Percentiles rank a stretch among this genome's conserved stretches.
Evolutionary conservation across 2,329 filamentous ascomycete species (phyloP).

Genomic region (Byssothecium circinans): DNA sequence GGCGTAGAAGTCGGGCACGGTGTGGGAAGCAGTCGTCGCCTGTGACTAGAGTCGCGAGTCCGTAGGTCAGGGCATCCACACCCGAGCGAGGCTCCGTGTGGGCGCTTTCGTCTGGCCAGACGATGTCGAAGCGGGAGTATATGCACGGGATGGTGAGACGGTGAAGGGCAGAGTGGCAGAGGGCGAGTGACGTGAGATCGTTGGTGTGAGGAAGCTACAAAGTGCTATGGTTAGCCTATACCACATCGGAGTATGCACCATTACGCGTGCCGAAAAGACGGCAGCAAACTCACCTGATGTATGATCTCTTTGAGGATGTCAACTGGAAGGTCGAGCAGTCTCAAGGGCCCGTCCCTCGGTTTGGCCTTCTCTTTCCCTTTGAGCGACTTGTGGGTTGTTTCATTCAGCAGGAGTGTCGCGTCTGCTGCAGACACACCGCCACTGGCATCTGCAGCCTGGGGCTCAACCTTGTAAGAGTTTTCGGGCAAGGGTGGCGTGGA

Average conservation of each 20-base stretch:
- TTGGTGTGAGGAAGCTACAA: conserved; percentile 75
- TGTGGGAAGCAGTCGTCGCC: conserved; percentile 65
- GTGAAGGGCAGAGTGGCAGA: conserved; percentile 78
- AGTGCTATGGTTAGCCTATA: conserved; percentile 16
- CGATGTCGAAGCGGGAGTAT: conserved; percentile 84
- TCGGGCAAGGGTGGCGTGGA: conserved; percentile 19
- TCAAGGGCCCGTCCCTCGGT: conserved; percentile 57
- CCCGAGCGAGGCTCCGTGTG: conserved; percentile 67
- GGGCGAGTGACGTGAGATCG: conserved; percentile 75
- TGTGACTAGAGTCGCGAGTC: conserved; percentile 77
- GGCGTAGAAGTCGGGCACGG: conserved; percentile 38
- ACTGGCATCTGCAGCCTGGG: conserved; percentile 18
- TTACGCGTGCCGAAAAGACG: not conserved
- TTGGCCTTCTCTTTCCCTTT: conserved; percentile 52
- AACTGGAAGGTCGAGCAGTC: conserved; percentile 72
- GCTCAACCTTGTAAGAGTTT: conserved; percentile 22
- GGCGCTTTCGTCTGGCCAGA: conserved; percentile 75
- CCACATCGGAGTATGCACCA: not conserved
- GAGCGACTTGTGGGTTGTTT: conserved; percentile 48
- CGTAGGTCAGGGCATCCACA: conserved; percentile 82
- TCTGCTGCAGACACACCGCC: conserved; percentile 8
- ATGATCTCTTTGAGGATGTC: conserved; percentile 79
- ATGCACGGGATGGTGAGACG: conserved; percentile 74
- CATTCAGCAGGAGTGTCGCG: conserved; percentile 18
- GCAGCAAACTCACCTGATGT: conserved; percentile 62